These are phyloP conservation scores for Eruca vesicaria DNA, from an alignment of 441 rosid genomes.

Conservation along the genomic window DNA sequence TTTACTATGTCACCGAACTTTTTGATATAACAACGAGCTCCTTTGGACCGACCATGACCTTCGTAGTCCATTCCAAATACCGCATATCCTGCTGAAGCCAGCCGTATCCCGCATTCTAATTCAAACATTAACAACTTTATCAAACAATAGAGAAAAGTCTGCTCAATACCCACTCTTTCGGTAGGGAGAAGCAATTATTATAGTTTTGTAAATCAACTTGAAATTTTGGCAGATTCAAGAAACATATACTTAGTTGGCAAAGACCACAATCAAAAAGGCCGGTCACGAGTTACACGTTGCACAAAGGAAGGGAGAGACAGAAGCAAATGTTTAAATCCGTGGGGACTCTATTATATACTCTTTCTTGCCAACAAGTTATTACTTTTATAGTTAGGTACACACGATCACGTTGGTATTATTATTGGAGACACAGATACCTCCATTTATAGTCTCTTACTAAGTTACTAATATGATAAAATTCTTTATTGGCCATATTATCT, in stretches of 20 bases:
- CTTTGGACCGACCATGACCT: constrained; percentile 89
- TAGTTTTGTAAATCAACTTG: not conserved
- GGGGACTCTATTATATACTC: constrained; percentile 8
- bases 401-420: not conserved
- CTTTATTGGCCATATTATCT: not conserved
- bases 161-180: not conserved
- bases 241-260: constrained; percentile 1
- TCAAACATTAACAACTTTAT: not conserved
- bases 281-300: constrained; percentile 22
- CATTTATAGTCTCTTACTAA: not conserved
- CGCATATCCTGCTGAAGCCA: constrained; percentile 71
- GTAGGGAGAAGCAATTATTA: not conserved
- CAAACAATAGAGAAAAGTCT: not conserved
- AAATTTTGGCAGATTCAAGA: not conserved
- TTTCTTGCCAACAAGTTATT: not conserved
- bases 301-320: not conserved
- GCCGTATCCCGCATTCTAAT: constrained; percentile 74
- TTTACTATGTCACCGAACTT: constrained; percentile 68
- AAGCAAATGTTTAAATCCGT: not conserved
- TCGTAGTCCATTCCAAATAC: constrained; percentile 93
- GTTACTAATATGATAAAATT: not conserved
- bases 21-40: constrained; percentile 92
- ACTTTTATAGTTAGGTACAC: not conserved
- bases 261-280: not conserved
- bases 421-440: not conserved